A percentile compares a stretch with the other conserved stretches of the same genome.
These are phyloP conservation scores for Pseudopithomyces chartarum DNA, from an alignment of 2,329 filamentous ascomycete genomes.

Conservation along the genomic window DNA sequence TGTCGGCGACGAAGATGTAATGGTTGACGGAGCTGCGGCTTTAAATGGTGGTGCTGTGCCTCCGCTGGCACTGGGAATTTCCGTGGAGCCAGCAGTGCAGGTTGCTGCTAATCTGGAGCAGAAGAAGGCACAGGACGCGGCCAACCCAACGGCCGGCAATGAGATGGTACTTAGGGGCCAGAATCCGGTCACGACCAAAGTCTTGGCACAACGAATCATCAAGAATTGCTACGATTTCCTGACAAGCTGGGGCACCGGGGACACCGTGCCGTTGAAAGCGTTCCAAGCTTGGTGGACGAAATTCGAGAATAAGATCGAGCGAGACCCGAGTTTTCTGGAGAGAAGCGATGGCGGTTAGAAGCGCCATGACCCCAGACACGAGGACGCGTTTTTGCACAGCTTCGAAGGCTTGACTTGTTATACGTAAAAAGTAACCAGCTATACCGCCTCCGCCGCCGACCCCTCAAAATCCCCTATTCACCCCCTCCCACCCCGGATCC, in stretches of 20 bases:
- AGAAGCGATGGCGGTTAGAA: constrained; percentile 59
- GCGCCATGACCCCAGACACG: background rate
- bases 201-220: constrained; percentile 91
- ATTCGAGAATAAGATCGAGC: constrained; percentile 84
- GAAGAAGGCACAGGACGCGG: constrained; percentile 53
- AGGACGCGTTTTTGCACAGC: background rate
- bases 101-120: constrained; percentile 72
- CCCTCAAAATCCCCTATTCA: constrained; percentile 37
- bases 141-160: constrained; percentile 30
- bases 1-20: constrained; percentile 54
- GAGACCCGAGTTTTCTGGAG: constrained; percentile 89
- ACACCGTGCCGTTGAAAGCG: constrained; percentile 90
- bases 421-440: background rate
- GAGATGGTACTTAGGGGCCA: constrained; percentile 45
- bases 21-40: constrained; percentile 47
- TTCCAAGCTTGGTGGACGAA: constrained; percentile 99
- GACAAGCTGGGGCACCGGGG: constrained; percentile 78
- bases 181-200: constrained; percentile 66
- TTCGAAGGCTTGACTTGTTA: background rate
- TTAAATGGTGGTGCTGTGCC: constrained; percentile 19
- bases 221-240: constrained; percentile 97
- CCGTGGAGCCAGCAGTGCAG: constrained; percentile 74
- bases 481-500: constrained; percentile 35
- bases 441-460: background rate
- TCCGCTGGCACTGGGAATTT: constrained; percentile 75